Conservation (phyloP, 768 basidiomycete species). For the Suillus subalutaceus region DNA sequence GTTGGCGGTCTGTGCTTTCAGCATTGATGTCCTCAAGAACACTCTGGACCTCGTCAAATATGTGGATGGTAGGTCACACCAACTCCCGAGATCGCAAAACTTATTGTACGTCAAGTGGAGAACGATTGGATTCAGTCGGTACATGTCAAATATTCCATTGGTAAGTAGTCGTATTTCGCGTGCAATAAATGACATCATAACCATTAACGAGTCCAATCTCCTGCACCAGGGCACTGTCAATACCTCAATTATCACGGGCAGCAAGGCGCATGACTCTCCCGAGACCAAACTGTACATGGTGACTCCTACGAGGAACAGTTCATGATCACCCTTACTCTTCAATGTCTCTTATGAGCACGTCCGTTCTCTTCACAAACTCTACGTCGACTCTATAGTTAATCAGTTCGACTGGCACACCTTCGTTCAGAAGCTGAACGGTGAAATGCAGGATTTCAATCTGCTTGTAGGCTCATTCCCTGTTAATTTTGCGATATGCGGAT, state of each 20-base stretch:
- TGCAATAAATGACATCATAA: too few relatives aligned
- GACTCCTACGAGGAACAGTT: conserved; percentile 15
- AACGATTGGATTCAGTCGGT: too few relatives aligned
- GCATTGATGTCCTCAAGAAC: too few relatives aligned
- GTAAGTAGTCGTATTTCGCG: too few relatives aligned
- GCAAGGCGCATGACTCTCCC: conserved; percentile 44
- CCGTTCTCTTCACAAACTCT: conserved; percentile 26
- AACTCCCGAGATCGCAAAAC: too few relatives aligned
- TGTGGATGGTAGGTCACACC: conserved; percentile 7
- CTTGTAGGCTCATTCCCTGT: conserved; percentile 17
- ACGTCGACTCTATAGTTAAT: conserved; percentile 18
- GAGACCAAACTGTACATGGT: conserved; percentile 42
- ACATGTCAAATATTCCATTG: too few relatives aligned
- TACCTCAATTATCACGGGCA: conserved; percentile 52
- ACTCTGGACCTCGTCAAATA: too few relatives aligned
- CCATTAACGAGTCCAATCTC: neutral
- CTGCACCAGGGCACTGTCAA: conserved; percentile 27
- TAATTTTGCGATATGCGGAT: neutral
- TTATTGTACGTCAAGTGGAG: too few relatives aligned
- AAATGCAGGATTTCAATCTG: conserved; percentile 30
- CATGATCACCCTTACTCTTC: conserved; percentile 18
- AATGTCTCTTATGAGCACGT: conserved; percentile 30
- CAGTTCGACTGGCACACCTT: conserved; percentile 24
- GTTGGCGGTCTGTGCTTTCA: too few relatives aligned
- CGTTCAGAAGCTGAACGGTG: conserved; percentile 23